Conservation (phyloP, 345 rosid genomes). For the Corchorus capsularis region DNA sequence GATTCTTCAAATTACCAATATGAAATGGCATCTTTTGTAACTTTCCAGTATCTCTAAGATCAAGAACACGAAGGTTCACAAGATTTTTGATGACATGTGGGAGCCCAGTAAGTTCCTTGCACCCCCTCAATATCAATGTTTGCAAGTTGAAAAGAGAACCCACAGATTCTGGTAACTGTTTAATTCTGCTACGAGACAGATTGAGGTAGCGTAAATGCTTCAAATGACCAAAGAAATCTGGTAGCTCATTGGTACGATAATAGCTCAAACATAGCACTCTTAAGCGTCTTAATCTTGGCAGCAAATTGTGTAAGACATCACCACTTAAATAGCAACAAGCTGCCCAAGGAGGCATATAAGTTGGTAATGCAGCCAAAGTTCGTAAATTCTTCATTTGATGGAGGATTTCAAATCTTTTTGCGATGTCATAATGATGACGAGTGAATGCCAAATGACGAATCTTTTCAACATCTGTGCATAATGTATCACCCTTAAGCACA, state of each 20-base stretch:
- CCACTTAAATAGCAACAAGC: conserved; percentile 13
- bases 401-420: conserved; percentile 14
- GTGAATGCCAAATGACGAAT: conserved; percentile 25
- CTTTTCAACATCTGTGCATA: neutral
- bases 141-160: conserved; percentile 24
- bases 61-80: conserved; percentile 27
- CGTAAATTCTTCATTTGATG: conserved; percentile 14
- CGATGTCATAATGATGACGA: conserved; percentile 12
- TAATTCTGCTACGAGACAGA: conserved; percentile 22
- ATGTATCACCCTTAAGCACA: neutral
- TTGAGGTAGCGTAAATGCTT: conserved; percentile 30
- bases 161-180: conserved; percentile 31
- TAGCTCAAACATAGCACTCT: conserved; percentile 22
- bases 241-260: conserved; percentile 20
- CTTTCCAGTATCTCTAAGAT: conserved; percentile 19
- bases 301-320: conserved; percentile 7
- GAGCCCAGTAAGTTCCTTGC: conserved; percentile 10
- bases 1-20: conserved; percentile 25
- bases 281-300: conserved; percentile 16
- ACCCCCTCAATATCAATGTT: conserved; percentile 18
- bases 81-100: conserved; percentile 18
- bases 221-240: conserved; percentile 25
- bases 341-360: neutral
- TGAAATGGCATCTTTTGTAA: conserved; percentile 28
- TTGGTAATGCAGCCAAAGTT: conserved; percentile 18